Percentiles rank a stretch among this genome's conserved stretches.
phyloP scores from a whole-genome alignment of 2,329 filamentous ascomycete genomes.

The Penicillium paneum region DNA sequence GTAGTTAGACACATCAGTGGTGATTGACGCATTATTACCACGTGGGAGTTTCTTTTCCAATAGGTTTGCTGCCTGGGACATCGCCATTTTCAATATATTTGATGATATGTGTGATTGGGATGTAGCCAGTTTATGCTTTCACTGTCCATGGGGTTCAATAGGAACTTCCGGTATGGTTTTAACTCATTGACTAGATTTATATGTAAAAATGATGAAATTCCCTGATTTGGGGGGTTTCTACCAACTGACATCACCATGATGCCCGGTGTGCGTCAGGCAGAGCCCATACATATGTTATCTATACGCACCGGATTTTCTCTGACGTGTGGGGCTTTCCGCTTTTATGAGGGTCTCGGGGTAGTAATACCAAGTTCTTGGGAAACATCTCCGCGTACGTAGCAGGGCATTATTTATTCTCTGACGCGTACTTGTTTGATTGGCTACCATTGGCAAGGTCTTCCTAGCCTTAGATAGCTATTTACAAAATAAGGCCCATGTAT shows the following conservation, averaged over 20 bases:
- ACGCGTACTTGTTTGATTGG: too few relatives aligned
- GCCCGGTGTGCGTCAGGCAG: neutral
- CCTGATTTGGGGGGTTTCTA: neutral
- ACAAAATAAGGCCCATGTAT: too few relatives aligned
- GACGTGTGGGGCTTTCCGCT: too few relatives aligned
- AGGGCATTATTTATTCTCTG: too few relatives aligned
- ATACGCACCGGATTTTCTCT: too few relatives aligned
- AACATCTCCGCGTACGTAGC: too few relatives aligned
- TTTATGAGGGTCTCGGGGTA: too few relatives aligned
- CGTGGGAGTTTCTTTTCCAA: conserved; percentile 64
- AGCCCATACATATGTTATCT: too few relatives aligned
- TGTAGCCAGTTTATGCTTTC: neutral
- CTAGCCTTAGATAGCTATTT: too few relatives aligned
- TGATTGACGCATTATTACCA: conserved; percentile 59
- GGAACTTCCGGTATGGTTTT: neutral
- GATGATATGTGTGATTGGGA: neutral
- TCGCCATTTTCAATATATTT: conserved; percentile 48
- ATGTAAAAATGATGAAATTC: neutral
- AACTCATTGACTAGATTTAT: neutral
- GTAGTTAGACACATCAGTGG: conserved; percentile 70
- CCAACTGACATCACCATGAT: conserved; percentile 2
- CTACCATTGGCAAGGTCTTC: too few relatives aligned
- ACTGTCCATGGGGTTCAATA: neutral
- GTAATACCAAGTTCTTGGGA: too few relatives aligned
- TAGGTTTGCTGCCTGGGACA: conserved; percentile 64